A percentile compares a stretch with the other conserved stretches of the same genome.
Evolutionary conservation across 2,329 filamentous ascomycete species (phyloP).

Genomic region (Rutstroemia sp.): DNA sequence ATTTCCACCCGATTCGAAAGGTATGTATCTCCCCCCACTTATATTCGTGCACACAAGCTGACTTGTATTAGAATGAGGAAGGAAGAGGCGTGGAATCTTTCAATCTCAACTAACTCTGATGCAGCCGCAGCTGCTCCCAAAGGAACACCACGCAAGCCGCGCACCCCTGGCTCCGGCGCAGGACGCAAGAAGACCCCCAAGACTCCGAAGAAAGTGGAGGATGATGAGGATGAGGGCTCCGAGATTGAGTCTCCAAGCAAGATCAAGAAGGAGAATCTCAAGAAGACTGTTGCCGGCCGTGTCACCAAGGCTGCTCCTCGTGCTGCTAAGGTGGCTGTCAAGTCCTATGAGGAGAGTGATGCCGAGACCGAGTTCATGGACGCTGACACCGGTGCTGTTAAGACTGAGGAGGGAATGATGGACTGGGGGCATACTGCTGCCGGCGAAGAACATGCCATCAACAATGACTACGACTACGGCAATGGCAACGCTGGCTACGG

Average conservation of each 20-base stretch:
- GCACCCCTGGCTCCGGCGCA: not conserved
- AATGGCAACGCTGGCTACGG: not conserved
- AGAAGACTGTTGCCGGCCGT: slow-evolving; percentile 19
- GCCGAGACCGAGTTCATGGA: slow-evolving; percentile 10
- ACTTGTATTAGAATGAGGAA: slow-evolving; percentile 13
- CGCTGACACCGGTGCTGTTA: not conserved
- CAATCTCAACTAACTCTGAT: slow-evolving; percentile 11
- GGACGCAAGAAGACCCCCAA: slow-evolving; percentile 4
- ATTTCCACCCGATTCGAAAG: slow-evolving; percentile 24
- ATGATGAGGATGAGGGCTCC: slow-evolving; percentile 13
- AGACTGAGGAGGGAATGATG: not conserved
- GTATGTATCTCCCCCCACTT: not conserved
- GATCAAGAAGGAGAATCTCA: slow-evolving; percentile 13
- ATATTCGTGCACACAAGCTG: not conserved
- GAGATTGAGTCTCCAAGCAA: slow-evolving; percentile 11
- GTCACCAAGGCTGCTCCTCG: slow-evolving; percentile 12
- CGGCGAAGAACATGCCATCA: not conserved
- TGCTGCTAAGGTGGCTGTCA: not conserved
- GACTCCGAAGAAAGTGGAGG: not conserved
- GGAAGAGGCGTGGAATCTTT: slow-evolving; percentile 18
- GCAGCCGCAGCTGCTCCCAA: slow-evolving; percentile 4
- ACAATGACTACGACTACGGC: not conserved
- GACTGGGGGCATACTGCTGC: not conserved
- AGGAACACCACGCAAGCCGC: not conserved
- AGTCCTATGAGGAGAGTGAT: slow-evolving; percentile 4